Conservation (phyloP, 192 early-diverging fungal species). For the Coemansia sp. region DNA sequence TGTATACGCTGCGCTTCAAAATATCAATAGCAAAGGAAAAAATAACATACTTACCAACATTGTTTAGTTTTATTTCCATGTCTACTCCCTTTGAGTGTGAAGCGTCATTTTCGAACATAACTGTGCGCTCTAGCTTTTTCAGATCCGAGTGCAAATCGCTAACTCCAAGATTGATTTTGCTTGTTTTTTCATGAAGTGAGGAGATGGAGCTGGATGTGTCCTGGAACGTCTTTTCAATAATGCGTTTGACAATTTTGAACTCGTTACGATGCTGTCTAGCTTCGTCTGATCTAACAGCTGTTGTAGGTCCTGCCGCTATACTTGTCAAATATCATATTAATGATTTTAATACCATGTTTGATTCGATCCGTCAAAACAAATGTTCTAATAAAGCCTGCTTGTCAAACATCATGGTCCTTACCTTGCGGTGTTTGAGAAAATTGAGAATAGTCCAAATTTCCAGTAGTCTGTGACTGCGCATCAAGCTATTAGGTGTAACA, state of each 20-base stretch:
- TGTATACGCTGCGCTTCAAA: background rate
- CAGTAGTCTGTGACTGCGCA: constrained; percentile 25
- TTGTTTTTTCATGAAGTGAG: constrained; percentile 46
- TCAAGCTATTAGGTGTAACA: constrained; percentile 15
- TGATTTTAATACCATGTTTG: too few species aligned
- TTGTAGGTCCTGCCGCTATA: background rate
- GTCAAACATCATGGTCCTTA: constrained; percentile 1
- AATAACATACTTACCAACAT: constrained; percentile 23
- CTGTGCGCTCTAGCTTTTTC: constrained; percentile 38
- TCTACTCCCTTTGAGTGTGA: constrained; percentile 28
- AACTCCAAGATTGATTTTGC: constrained; percentile 45
- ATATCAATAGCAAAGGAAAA: background rate
- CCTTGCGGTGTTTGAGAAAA: constrained; percentile 13
- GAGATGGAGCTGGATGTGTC: constrained; percentile 31
- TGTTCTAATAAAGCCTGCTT: too few species aligned
- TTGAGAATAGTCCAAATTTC: constrained; percentile 13
- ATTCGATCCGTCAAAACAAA: too few species aligned
- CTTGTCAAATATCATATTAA: background rate
- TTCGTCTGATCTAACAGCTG: constrained; percentile 12
- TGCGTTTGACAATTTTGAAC: constrained; percentile 36
- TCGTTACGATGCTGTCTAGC: constrained; percentile 39
- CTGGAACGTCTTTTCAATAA: constrained; percentile 30
- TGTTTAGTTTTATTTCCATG: constrained; percentile 42
- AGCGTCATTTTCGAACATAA: constrained; percentile 18
- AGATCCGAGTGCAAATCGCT: constrained; percentile 50